Base-by-base conservation (phyloP, 2,329 filamentous ascomycete species). In the Fusarium nurragi region DNA sequence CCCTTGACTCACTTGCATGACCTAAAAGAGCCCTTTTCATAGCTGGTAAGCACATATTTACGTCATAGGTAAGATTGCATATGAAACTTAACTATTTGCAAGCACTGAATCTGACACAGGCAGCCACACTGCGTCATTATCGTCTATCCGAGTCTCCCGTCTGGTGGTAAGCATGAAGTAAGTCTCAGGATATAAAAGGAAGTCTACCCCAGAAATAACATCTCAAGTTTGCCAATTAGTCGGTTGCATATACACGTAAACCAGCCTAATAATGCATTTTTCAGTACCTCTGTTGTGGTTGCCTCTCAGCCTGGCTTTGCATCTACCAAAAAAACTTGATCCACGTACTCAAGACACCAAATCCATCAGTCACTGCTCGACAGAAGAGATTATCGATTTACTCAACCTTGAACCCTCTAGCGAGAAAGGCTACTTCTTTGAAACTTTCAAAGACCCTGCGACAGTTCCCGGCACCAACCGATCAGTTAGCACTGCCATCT, bases 391-490 rank as follows among this genome's bases (percentile, higher is more conserved):
- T 45, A 79, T 85, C 46, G 65, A 73, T 8, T 68, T 73, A 19
- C 77, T 85, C 3, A 74, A 77, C 19, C 76, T 85, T 9, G 50
- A 70, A 5, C 78, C 80, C 9, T 79, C 83, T 45, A 74, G 75
- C 1, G 83, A 85, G 54, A 84, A 83, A 41, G 83, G 83, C 18
- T 84, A 77, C 68, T 85, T 75, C 64, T 48, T 77, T 48, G 76
- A 85, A 64, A 83, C 78, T 0, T 84, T 82, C 62, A 75, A 77
- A 38, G 83, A 85, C 69, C 45, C 59, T 2, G 62, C 68, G 4
- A 69, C 63, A 1, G 22, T 62, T 14, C 44, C 71, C 12, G 73
- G 67, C 37, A 51, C 32, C 13, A 66, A 68, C 9, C 81, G 82
- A 53, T 79, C 81, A 3, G 56, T 74, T 53, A 83, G 80, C 73